Conservation (phyloP, 192 early-diverging fungal genomes). For the Umbelopsis ramanniana region DNA sequence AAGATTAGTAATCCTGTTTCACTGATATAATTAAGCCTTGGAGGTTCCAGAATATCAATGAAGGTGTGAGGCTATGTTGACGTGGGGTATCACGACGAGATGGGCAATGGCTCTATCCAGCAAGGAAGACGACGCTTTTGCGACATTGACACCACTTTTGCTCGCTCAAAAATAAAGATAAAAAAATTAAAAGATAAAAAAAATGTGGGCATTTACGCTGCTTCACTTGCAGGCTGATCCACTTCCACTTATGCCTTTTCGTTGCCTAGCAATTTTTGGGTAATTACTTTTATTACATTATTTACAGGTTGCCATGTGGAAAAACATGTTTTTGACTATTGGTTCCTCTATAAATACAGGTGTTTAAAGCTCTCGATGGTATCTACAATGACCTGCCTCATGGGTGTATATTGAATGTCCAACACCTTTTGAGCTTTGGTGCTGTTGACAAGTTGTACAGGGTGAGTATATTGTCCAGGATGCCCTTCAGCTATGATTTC, state of each 20-base stretch:
- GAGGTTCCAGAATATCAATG: neutral
- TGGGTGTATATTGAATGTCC: neutral
- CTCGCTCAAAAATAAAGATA: too few relatives aligned
- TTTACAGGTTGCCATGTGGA: neutral
- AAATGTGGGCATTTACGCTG: too few relatives aligned
- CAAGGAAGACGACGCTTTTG: neutral
- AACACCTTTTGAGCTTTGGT: slow-evolving; percentile 11
- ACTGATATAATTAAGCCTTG: neutral
- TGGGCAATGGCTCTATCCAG: neutral
- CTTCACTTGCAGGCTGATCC: too few relatives aligned
- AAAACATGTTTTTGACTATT: too few relatives aligned
- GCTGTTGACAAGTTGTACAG: neutral
- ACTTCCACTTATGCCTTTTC: too few relatives aligned
- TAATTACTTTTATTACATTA: neutral
- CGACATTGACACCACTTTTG: too few relatives aligned
- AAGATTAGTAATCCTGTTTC: slow-evolving; percentile 19
- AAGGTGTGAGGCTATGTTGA: too few relatives aligned
- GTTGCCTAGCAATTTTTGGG: too few relatives aligned
- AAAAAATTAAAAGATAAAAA: too few relatives aligned
- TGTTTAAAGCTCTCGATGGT: neutral
- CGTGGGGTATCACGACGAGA: too few relatives aligned
- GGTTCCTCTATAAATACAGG: neutral
- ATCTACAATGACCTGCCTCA: slow-evolving; percentile 3
- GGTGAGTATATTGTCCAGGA: slow-evolving; percentile 4
- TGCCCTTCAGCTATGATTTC: slow-evolving; percentile 8